Evolutionary conservation across 345 rosid genomes (phyloP).

Genomic region (Ailanthus altissimus): DNA sequence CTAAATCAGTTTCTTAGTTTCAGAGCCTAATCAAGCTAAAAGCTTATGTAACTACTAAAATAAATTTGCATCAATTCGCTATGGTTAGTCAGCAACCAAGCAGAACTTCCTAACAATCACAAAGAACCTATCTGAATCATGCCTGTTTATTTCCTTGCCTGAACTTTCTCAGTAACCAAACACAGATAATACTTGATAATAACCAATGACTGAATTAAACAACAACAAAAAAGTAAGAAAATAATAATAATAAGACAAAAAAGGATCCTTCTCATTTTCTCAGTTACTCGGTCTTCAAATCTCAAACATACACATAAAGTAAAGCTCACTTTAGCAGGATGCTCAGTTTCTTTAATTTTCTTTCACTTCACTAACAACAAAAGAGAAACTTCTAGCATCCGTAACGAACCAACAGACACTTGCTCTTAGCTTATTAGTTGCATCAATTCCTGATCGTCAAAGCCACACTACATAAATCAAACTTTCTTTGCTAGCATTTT

Average conservation of each 20-base stretch:
- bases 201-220: not conserved
- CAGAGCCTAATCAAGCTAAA: not conserved
- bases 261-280: not conserved
- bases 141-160: not conserved
- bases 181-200: not conserved
- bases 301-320: not conserved
- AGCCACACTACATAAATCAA: not conserved
- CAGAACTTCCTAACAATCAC: not conserved
- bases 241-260: not conserved
- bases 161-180: not conserved
- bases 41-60: not conserved
- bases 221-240: too few relatives aligned
- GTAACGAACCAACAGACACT: not conserved
- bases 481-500: slow-evolving; percentile 9
- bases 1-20: not conserved
- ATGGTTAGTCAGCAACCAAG: slow-evolving; percentile 19
- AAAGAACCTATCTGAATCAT: not conserved
- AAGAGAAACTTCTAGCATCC: not conserved
- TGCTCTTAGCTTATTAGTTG: not conserved
- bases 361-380: not conserved
- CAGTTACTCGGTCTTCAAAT: not conserved
- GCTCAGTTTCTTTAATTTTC: not conserved
- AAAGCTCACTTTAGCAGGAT: slow-evolving; percentile 7
- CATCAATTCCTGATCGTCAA: not conserved
- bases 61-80: not conserved